A percentile compares a stretch with the other conserved stretches of the same genome.
These are phyloP conservation scores for Verticillium albo-atrum DNA, from an alignment of 2,329 filamentous ascomycete genomes.

Conservation along the genomic window DNA sequence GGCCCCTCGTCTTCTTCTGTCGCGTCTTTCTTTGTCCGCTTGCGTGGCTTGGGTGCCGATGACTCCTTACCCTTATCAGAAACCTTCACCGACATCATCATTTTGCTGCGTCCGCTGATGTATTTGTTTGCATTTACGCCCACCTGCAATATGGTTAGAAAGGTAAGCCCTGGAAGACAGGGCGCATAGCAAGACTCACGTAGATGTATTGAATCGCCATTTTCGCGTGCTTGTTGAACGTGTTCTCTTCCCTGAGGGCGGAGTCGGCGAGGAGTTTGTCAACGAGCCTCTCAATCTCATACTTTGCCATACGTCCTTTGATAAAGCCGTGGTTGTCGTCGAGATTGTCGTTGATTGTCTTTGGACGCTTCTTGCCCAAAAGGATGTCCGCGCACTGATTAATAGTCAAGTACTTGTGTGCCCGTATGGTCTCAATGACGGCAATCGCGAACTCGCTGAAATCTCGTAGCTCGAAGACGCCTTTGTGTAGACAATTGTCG, in stretches of 20 bases:
- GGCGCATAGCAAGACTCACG: constrained; percentile 37
- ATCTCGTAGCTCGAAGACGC: constrained; percentile 68
- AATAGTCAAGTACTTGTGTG: constrained; percentile 62
- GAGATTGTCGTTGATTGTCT: constrained; percentile 48
- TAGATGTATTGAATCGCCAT: constrained; percentile 73
- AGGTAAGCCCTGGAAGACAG: neutral
- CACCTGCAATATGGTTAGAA: constrained; percentile 24
- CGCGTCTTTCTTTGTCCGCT: constrained; percentile 28
- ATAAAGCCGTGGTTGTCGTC: constrained; percentile 64
- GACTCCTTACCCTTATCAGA: constrained; percentile 22
- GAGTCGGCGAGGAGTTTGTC: constrained; percentile 69
- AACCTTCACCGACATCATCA: constrained; percentile 39
- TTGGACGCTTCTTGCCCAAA: constrained; percentile 62
- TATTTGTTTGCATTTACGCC: constrained; percentile 36
- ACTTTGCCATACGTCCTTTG: constrained; percentile 58
- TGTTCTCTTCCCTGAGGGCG: constrained; percentile 67
- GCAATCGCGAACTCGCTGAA: constrained; percentile 70
- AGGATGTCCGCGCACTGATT: constrained; percentile 82
- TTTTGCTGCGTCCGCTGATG: constrained; percentile 36
- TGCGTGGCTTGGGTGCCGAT: constrained; percentile 25
- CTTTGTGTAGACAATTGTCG: constrained; percentile 81
- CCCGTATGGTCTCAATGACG: constrained; percentile 64
- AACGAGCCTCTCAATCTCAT: constrained; percentile 81
- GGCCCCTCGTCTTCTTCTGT: constrained; percentile 24
- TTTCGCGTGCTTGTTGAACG: constrained; percentile 52